Percentiles rank a stretch among this genome's conserved stretches.
These are phyloP conservation scores for Salix koriyanagi DNA, from an alignment of 345 rosid genomes.

Conservation along the genomic window DNA sequence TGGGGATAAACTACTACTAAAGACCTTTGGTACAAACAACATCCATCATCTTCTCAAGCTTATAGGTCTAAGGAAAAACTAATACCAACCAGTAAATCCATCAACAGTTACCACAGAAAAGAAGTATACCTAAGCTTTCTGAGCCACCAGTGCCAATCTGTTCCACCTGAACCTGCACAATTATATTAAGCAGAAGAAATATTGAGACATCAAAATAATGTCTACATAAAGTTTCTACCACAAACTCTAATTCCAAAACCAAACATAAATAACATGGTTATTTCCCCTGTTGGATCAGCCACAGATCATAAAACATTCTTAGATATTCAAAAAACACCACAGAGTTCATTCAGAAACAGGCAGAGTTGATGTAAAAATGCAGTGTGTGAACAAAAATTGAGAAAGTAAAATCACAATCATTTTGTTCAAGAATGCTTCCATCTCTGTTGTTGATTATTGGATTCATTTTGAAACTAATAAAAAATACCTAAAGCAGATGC, in stretches of 20 bases:
- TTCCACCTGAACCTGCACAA: slow-evolving; percentile 40
- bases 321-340: neutral
- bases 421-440: neutral
- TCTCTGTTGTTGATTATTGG: neutral
- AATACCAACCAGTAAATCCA: neutral
- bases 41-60: neutral
- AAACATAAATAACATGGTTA: neutral
- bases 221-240: neutral
- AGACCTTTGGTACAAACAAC: too few species aligned
- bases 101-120: neutral
- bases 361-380: neutral
- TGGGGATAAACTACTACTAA: too few species aligned
- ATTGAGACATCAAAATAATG: neutral
- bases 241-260: neutral
- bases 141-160: slow-evolving; percentile 32
- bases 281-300: too few species aligned
- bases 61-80: neutral
- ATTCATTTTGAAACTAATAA: neutral
- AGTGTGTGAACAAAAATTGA: neutral
- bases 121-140: slow-evolving; percentile 35
- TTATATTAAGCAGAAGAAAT: neutral
- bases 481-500: too few species aligned
- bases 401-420: neutral
- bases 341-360: neutral
- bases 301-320: neutral